Evolutionary conservation across 371 early-diverging fungal genomes (phyloP), one percentile per base, ranked within the genome.

Genomic region (Syncephalastrum monosporum): DNA sequence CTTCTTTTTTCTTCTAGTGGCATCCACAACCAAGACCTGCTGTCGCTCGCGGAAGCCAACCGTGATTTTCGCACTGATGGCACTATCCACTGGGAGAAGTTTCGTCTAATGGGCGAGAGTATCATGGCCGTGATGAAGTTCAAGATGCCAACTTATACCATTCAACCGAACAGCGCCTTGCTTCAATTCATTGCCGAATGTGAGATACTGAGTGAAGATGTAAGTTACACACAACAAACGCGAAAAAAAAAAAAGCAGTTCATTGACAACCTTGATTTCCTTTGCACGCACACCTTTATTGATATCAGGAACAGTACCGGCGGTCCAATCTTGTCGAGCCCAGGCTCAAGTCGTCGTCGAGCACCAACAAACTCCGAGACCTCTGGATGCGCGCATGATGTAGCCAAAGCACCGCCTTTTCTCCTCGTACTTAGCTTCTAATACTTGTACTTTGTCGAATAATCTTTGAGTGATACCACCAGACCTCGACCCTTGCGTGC

Each of bases 381-480:
- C 50, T 57, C 16, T 57, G 49, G 57, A 49, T 57, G 43, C 48
- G 57, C 38, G 53, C 33, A 14, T 52, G 17, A 38, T 33, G 38
- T 33, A 33, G 38, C 38, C 38, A 33, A 33, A 33, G 38, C 12
- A 33, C 12, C 38, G 38, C 10, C 38, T 10, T 33, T 10, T 33
- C 38, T 33, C 10, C 12, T 33, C 38, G 38, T 33, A 33, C 38
- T 33, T 33, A 33, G 12, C 38, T 48, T 27, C 50, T 82, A 96
- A 61, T 96, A 96, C 68, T 92, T 91, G 87, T 94, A 93, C 65
- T 94, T 95, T 54, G 97, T 97, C 47, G 95, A 95, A 68, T 97
- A 97, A 77, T 93, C 95, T 75, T 95, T 96, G 24, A 93, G 93
- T 33, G 94, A 91, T 23, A 95, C 90, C 6, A 98, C 98, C 57